phyloP scores from a whole-genome alignment of 345 rosid species.

The Brassica napus region DNA sequence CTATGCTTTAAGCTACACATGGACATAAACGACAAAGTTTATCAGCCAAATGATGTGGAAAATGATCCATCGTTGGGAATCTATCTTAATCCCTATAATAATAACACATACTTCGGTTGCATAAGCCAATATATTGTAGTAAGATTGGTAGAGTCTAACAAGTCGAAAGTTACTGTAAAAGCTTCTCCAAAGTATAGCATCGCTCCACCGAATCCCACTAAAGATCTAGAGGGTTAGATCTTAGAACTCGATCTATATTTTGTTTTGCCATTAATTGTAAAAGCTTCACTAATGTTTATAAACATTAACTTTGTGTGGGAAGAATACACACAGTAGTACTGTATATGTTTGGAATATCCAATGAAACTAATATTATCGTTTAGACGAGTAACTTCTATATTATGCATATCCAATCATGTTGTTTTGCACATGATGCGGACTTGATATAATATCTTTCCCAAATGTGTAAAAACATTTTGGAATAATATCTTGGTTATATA shows the following conservation, averaged over 20 bases:
- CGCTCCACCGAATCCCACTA: constrained; percentile 34
- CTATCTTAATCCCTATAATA: background rate
- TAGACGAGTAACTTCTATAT: background rate
- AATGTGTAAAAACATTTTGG: background rate
- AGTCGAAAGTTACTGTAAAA: constrained; percentile 27
- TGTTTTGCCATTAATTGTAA: background rate
- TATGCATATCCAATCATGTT: background rate
- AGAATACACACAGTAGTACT: background rate
- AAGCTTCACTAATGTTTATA: background rate
- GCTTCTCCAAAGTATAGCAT: constrained; percentile 20
- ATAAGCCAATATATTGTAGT: background rate
- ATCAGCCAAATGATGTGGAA: background rate
- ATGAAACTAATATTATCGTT: background rate
- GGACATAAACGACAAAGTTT: constrained; percentile 31
- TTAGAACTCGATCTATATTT: background rate
- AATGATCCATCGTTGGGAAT: background rate
- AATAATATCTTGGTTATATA: background rate
- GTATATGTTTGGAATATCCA: background rate
- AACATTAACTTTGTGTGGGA: background rate
- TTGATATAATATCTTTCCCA: background rate
- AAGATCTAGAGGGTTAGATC: constrained; percentile 11
- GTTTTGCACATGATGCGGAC: background rate
- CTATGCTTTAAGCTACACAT: background rate
- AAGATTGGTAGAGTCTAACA: constrained; percentile 7
- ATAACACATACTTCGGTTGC: background rate